Percentiles rank a stretch among this genome's conserved stretches.
These are phyloP conservation scores for Pichia sp. DNA, from an alignment of 1,139 yeast species.

Conservation along the genomic window DNA sequence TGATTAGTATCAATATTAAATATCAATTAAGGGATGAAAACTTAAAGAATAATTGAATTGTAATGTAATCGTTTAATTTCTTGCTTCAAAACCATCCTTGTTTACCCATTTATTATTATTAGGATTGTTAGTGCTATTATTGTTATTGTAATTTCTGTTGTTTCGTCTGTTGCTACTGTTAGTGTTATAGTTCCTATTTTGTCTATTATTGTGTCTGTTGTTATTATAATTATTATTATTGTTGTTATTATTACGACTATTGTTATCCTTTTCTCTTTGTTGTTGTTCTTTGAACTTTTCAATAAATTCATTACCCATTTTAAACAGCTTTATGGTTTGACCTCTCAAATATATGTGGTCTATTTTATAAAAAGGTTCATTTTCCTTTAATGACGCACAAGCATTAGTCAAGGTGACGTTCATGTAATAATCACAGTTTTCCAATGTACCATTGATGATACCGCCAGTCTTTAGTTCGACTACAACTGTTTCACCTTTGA, in stretches of 20 bases:
- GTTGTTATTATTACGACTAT: conserved; percentile 17
- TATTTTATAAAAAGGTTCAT: conserved; percentile 59
- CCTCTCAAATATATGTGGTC: conserved; percentile 85
- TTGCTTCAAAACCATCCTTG: conserved; percentile 2
- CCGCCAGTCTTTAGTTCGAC: conserved; percentile 93
- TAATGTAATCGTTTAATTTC: background rate
- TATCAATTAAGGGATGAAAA: background rate
- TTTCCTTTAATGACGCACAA: conserved; percentile 60
- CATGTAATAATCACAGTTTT: conserved; percentile 95
- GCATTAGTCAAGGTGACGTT: conserved; percentile 79
- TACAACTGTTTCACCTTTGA: conserved; percentile 81
- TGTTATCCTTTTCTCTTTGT: conserved; percentile 30
- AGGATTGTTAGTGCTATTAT: background rate
- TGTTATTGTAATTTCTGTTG: background rate
- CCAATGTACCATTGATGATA: conserved; percentile 75
- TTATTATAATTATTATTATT: conserved; percentile 14
- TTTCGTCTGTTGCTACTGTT: conserved; percentile 3
- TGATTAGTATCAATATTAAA: background rate
- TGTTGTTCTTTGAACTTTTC: conserved; percentile 66
- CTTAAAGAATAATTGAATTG: background rate
- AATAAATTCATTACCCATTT: conserved; percentile 60
- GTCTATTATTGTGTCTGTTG: conserved; percentile 10
- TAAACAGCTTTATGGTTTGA: conserved; percentile 62
- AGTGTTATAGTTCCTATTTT: conserved; percentile 7
- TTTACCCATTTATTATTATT: background rate